Base-by-base conservation (phyloP, 1,284 basidiomycete genomes). In the Puccinia hordei region DNA sequence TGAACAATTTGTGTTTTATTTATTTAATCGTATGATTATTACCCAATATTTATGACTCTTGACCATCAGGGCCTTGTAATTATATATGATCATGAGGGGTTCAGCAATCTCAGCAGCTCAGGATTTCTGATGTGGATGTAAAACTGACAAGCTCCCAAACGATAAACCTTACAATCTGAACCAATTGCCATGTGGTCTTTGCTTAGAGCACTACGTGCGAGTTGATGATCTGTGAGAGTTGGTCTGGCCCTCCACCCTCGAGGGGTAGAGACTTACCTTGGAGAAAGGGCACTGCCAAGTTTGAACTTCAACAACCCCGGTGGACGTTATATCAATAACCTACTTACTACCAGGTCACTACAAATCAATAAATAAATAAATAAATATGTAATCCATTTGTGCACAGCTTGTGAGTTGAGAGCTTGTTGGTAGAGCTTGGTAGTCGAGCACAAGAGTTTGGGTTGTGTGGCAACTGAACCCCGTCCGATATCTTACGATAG, bases 381-480 rank as follows among this genome's bases (percentile, higher is more conserved):
- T n/a, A n/a, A n/a, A n/a, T n/a, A 57, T 57, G n/a, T 57, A n/a
- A n/a, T n/a, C 55, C 55, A 57, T 27, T 22, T 57, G 57, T 59
- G 57, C 57, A 59, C 57, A 59, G 57, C 57, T 27, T 12, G 30
- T 59, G 57, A 59, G 15, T 59, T 57, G n/a, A 6, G 55, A 33
- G 9, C 24, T 59, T 59, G 57, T 59, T 59, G 24, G 57, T 59
- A 59, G 57, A 27, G n/a, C 6, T 59, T 30, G 24, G 57, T 33
- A 59, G 57, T 59, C 57, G 24, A 30, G 57, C 27, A 6, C 27
- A 4, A 41, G 57, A 30, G 57, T 59, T 59, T 55, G 22, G n/a
- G 53, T 55, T 55, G n/a, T 55, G 22, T 55, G 53, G 57, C 13
- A 27, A 59, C 30, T 27, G 30, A 59, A 30, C 57, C 57, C 17